Conservation (phyloP, 768 basidiomycete genomes). For the Rhizopogon vinicolor region DNA sequence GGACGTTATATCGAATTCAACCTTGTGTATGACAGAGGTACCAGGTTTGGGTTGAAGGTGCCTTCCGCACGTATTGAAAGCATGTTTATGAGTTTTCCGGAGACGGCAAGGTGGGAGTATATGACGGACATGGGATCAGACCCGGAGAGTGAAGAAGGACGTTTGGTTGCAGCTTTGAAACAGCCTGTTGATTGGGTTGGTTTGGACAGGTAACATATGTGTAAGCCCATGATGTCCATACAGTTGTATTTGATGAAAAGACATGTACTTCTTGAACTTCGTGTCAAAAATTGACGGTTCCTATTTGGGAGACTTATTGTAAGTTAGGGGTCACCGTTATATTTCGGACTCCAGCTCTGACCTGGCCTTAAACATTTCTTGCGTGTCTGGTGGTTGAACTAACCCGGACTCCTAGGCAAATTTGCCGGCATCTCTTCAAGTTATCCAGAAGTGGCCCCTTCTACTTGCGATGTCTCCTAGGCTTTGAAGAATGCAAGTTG, state of each 20-base stretch:
- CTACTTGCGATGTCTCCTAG: too few relatives aligned
- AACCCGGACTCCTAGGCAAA: neutral
- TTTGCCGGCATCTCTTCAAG: neutral
- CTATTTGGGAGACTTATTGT: neutral
- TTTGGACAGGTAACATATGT: too few relatives aligned
- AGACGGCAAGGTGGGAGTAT: slow-evolving; percentile 89
- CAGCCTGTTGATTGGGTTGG: slow-evolving; percentile 59
- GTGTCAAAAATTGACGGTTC: neutral
- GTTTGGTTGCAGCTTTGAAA: slow-evolving; percentile 55
- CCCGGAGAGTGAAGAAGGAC: slow-evolving; percentile 63
- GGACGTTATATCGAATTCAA: slow-evolving; percentile 97
- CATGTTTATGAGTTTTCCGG: slow-evolving; percentile 85
- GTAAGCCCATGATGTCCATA: too few relatives aligned
- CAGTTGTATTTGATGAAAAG: too few relatives aligned
- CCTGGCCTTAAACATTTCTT: neutral
- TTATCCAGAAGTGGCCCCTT: too few relatives aligned
- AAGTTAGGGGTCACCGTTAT: neutral
- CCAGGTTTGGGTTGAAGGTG: slow-evolving; percentile 80
- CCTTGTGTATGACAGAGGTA: slow-evolving; percentile 80
- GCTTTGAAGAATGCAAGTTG: too few relatives aligned
- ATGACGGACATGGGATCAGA: slow-evolving; percentile 68
- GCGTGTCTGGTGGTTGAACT: neutral
- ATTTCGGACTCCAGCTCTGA: neutral
- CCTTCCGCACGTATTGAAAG: slow-evolving; percentile 87
- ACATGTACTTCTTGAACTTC: too few relatives aligned